Base-by-base conservation (phyloP, 2,329 filamentous ascomycete genomes). In the Talaromyces amestolkiae region DNA sequence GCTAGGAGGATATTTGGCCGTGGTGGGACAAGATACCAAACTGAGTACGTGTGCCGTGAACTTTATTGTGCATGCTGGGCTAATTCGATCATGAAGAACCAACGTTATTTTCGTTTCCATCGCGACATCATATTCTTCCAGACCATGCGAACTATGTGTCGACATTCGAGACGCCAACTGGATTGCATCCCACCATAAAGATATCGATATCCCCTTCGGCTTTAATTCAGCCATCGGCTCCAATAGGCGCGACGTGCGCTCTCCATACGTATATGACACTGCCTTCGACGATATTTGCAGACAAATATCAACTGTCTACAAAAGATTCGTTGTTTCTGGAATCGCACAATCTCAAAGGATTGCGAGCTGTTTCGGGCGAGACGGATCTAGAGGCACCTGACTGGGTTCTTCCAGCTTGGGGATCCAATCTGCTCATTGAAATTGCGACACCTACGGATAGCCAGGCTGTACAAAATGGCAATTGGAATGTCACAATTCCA, bases 381-480 rank as follows among this genome's bases (percentile, higher is more conserved):
- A 91, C 93, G 7, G 93, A 98, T 70, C 88, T 98, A 62, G 94
- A 98, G 80, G 93, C 92, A 0, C 94, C 94, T 1, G 89, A 90
- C 71, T 98, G 96, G 81, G 87, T 89, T 1, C 84, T 92, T 35
- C 74, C 84, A 7, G 77, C 83, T 37, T 97, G 94, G 94, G 94
- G 94, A 5, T 93, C 90, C 0, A 87, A 85, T 17, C 83, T 92
- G 17, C 83, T 97, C 4, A 78, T 97, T 22, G 89, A 95, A 74
- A 83, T 98, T 45, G 85, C 86, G 0, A 82, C 84, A 1, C 86
- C 89, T 17, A 13, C 41, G 13, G 58, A 65, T 0, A 24, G 51
- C 19, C n/a, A 70, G 7, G n/a, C 47, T 35, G 4, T 63, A 9
- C 10, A 63, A 17, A 64, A 8, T 31, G 9, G 73, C n/a, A 63